phyloP scores from a whole-genome alignment of 208 protist genomes.

The Leishmania aethiopica region DNA sequence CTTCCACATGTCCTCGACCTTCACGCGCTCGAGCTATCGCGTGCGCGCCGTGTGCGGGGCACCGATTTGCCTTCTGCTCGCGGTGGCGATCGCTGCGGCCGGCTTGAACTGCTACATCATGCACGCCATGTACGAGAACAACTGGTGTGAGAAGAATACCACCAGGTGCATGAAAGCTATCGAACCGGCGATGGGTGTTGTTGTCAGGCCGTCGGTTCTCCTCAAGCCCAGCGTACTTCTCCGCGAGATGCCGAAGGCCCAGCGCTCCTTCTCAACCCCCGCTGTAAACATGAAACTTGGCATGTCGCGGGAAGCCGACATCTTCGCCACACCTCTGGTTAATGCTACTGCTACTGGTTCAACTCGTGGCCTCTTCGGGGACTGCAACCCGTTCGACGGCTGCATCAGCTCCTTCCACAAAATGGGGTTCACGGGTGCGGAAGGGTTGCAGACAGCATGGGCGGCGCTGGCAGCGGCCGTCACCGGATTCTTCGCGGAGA shows the following conservation, averaged over 20 bases:
- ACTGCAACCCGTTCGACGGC: conserved; percentile 35
- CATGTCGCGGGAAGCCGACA: neutral
- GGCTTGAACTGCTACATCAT: conserved; percentile 18
- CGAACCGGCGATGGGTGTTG: neutral
- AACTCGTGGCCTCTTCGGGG: neutral
- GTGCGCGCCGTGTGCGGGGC: conserved; percentile 23
- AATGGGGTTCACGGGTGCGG: conserved; percentile 35
- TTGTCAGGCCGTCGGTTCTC: neutral
- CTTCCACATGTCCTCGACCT: conserved; percentile 22
- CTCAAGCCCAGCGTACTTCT: accelerated
- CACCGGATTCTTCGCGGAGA: conserved; percentile 4
- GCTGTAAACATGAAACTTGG: neutral
- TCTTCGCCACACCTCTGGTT: neutral
- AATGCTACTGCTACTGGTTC: neutral
- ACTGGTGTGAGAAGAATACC: conserved; percentile 17
- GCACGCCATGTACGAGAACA: conserved; percentile 23
- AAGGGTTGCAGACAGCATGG: conserved; percentile 11
- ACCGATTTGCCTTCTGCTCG: conserved; percentile 17
- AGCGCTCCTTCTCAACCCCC: neutral
- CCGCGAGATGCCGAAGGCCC: too few species aligned
- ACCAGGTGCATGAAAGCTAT: too few species aligned
- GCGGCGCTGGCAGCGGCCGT: neutral
- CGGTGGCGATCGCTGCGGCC: neutral
- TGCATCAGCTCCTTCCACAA: conserved; percentile 34
- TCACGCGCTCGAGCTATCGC: conserved; percentile 15